These are phyloP conservation scores for Lichtheimia ornata DNA, from an alignment of 371 early-diverging fungal genomes.

Conservation along the genomic window DNA sequence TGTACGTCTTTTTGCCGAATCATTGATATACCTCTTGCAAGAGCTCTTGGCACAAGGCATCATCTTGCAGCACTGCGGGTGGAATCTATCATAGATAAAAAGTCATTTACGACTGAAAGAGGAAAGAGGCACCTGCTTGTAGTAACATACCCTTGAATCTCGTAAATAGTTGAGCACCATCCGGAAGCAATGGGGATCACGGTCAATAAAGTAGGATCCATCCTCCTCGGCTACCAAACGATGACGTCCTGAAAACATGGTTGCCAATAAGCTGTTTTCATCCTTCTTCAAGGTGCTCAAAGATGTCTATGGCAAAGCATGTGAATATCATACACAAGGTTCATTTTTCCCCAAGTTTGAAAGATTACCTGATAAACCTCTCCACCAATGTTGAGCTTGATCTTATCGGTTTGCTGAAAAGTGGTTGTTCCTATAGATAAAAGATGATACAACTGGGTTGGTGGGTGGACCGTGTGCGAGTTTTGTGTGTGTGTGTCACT, in stretches of 20 bases:
- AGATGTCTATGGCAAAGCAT: conserved; percentile 25
- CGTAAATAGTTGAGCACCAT: conserved; percentile 37
- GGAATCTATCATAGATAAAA: conserved; percentile 24
- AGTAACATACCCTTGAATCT: conserved; percentile 29
- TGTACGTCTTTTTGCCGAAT: neutral
- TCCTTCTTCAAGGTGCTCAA: conserved; percentile 37
- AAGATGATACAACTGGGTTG: neutral
- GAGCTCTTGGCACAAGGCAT: conserved; percentile 37
- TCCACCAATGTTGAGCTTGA: conserved; percentile 44
- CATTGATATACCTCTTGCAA: conserved; percentile 28
- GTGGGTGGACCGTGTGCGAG: no score
- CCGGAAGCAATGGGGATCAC: conserved; percentile 39
- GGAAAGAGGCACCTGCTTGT: no score
- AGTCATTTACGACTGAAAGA: no score
- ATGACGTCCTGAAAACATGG: conserved; percentile 49
- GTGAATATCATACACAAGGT: neutral
- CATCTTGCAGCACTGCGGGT: conserved; percentile 30
- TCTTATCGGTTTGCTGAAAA: conserved; percentile 25
- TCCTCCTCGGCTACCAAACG: conserved; percentile 29
- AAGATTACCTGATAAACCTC: conserved; percentile 32
- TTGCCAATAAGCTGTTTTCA: conserved; percentile 35
- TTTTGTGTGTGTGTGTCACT: neutral
- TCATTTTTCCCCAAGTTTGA: neutral
- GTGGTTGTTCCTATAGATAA: conserved; percentile 12
- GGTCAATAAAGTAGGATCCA: conserved; percentile 46